Conservation (phyloP, 2,329 filamentous ascomycete genomes). For the Graphiopsis chlorocephala region DNA sequence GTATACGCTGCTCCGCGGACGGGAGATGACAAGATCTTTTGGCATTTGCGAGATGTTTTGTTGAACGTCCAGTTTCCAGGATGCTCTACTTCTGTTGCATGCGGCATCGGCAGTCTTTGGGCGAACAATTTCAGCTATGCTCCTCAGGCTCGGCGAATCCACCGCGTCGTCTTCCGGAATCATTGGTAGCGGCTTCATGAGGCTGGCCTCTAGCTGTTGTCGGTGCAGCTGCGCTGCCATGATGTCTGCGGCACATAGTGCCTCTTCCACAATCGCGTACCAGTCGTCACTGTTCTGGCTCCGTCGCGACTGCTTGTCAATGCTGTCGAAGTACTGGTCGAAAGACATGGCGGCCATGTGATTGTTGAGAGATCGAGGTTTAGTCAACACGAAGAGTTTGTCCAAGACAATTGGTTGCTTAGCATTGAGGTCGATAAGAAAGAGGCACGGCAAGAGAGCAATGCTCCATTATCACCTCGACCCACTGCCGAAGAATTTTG, state of each 20-base stretch:
- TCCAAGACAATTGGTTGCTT: background rate
- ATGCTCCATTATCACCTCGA: background rate
- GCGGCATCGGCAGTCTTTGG: background rate
- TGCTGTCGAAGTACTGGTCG: slow-evolving; percentile 9
- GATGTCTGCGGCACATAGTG: background rate
- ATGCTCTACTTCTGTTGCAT: background rate
- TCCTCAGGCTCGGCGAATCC: background rate
- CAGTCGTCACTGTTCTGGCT: background rate
- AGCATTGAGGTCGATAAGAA: background rate
- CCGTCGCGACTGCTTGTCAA: background rate
- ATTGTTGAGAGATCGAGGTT: background rate
- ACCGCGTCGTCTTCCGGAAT: slow-evolving; percentile 6
- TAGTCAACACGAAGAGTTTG: background rate
- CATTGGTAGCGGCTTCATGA: slow-evolving; percentile 7
- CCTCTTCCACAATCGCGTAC: slow-evolving; percentile 8
- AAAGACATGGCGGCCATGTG: slow-evolving; percentile 9
- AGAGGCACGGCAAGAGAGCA: background rate
- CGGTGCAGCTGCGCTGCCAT: background rate
- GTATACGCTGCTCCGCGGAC: background rate
- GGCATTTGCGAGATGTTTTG: background rate
- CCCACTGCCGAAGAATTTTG: background rate
- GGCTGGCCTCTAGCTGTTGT: background rate
- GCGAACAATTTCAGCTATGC: background rate
- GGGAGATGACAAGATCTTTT: background rate
- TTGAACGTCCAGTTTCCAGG: background rate